Evolutionary conservation across 352 stramenopile species (phyloP), one percentile per base, ranked within the genome.

Genomic region (Pythium myriotylum): DNA sequence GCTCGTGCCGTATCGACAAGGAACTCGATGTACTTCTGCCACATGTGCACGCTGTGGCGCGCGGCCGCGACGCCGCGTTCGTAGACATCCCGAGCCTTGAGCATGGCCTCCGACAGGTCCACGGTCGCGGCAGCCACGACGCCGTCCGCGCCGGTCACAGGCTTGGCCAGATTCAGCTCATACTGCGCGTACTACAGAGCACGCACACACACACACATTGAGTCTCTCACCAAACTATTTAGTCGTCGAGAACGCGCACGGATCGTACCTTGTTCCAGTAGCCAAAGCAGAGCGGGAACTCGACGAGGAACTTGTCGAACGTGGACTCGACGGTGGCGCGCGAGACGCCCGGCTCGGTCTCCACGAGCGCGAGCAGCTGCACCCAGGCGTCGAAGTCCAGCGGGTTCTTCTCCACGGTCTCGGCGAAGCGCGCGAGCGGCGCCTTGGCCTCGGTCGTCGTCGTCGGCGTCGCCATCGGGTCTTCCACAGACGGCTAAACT

Each of bases 1-100:
- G 78, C 73, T 22, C 76, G 79, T 24, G 84, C 33, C 58, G 69
- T 89, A 40, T 82, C 60, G 55, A 89, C 83, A 14, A 92, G 59
- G 39, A 91, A 93, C 55, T 93, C 82, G 54, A 74, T 83, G 71
- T 93, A 93, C 62, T 91, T 91, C 60, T 87, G 72, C 84, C 84
- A 93, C 84, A 93, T 93, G 54, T 92, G 81, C 35, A 90, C 84
- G 47, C 84, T 93, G 71, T 79, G 72, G 53, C 65, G 60, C 20
- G 88, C 84, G 0, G 81, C 84, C 10, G 76, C 67, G 10, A 91
- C 72, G 19, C 84, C 84, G 45, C 82, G 80, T 51, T 91, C 84
- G 42, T 91, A 92, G 35, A 92, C 76, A 23, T 72, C 63, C 19
- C 72, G 62, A 10, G 84, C 84, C 45, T 75, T 81, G 39, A 72